A percentile compares a stretch with the other conserved stretches of the same genome.
Conservation (phyloP, 2,329 filamentous ascomycete species). For the Penicillium sp. region DNA sequence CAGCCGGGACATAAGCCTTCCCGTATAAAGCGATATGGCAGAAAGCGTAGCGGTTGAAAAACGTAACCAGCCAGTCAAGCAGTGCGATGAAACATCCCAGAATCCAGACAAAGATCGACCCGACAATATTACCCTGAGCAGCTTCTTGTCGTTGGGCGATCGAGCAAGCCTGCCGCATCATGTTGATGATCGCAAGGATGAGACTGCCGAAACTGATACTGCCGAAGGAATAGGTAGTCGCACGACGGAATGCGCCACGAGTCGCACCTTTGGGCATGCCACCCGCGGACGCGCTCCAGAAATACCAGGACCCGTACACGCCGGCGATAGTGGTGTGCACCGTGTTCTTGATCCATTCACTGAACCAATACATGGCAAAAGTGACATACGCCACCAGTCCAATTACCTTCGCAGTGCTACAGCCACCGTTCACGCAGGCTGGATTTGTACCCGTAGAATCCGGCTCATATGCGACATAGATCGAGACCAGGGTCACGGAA, state of each 20-base stretch:
- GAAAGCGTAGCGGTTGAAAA: constrained; percentile 90
- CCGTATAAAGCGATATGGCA: constrained; percentile 92
- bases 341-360: constrained; percentile 90
- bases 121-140: constrained; percentile 67
- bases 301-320: constrained; percentile 93
- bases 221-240: constrained; percentile 88
- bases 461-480: constrained; percentile 83
- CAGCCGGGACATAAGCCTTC: constrained; percentile 79
- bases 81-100: constrained; percentile 74
- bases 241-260: constrained; percentile 75
- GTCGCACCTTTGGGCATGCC: constrained; percentile 77
- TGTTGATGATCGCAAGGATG: constrained; percentile 82
- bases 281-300: constrained; percentile 61
- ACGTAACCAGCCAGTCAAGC: constrained; percentile 81
- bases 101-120: constrained; percentile 68
- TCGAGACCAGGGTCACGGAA: constrained; percentile 77
- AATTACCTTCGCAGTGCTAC: constrained; percentile 74
- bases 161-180: constrained; percentile 77
- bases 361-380: constrained; percentile 91
- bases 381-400: constrained; percentile 84
- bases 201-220: constrained; percentile 86
- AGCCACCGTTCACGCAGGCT: constrained; percentile 60
- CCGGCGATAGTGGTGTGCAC: constrained; percentile 86
- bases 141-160: constrained; percentile 69
- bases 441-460: constrained; percentile 47